These are phyloP conservation scores for Hygrophorus pudorinus DNA, from an alignment of 768 basidiomycete genomes.

Conservation along the genomic window DNA sequence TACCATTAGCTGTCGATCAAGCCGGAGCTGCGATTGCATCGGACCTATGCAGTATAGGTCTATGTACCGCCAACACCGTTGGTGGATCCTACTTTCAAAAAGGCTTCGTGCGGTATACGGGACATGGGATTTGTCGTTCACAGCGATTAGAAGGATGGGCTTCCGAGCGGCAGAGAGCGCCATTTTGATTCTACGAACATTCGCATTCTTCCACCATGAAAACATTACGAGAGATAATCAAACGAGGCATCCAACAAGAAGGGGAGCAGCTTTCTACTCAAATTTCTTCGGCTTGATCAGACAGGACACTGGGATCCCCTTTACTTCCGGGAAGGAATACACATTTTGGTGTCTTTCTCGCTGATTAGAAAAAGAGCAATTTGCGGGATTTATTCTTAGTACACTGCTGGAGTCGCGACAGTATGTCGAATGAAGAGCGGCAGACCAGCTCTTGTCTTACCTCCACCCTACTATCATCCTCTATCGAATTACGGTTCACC, in stretches of 20 bases:
- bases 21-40: slow-evolving; percentile 12
- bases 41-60: slow-evolving; percentile 8
- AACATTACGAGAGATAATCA: slow-evolving; percentile 10
- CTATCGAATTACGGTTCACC: background rate
- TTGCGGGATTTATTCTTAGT: slow-evolving; percentile 6
- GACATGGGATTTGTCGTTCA: slow-evolving; percentile 14
- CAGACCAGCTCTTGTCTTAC: background rate
- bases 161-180: slow-evolving; percentile 9
- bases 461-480: slow-evolving; percentile 1
- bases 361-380: slow-evolving; percentile 8
- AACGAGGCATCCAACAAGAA: background rate
- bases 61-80: slow-evolving; percentile 6
- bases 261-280: background rate
- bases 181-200: slow-evolving; percentile 10
- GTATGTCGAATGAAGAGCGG: too few species aligned
- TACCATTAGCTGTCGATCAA: slow-evolving; percentile 12
- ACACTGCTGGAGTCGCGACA: too few species aligned
- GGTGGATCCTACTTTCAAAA: slow-evolving; percentile 2
- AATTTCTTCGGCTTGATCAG: background rate
- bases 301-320: slow-evolving; percentile 8
- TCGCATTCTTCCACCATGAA: slow-evolving; percentile 13
- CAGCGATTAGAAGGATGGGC: slow-evolving; percentile 8
- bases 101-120: slow-evolving; percentile 11
- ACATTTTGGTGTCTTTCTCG: slow-evolving; percentile 11
- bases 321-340: slow-evolving; percentile 11